Percentiles rank a stretch among this genome's conserved stretches.
Conservation (phyloP, 148 eudicot genomes). For the Dianthus caryophyllus region DNA sequence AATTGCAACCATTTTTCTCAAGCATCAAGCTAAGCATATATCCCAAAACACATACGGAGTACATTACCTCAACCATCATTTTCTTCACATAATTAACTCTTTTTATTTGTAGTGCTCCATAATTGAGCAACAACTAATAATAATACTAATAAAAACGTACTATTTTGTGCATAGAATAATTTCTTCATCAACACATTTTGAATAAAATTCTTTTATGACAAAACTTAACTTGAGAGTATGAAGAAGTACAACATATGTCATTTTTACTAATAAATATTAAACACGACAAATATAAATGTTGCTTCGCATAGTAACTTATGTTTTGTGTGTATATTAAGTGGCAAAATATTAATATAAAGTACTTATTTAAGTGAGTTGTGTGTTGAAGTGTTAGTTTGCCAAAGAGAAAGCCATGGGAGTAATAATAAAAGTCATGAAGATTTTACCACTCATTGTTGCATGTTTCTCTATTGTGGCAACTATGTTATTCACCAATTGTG, state of each 20-base stretch:
- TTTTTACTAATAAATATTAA: too few species aligned
- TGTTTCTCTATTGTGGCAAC: background rate
- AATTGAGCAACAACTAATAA: too few species aligned
- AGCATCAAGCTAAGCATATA: slow-evolving; percentile 29
- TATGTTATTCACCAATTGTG: slow-evolving; percentile 5
- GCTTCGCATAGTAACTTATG: background rate
- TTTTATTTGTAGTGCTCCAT: too few species aligned
- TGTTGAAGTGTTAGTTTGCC: background rate
- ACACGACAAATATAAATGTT: too few species aligned
- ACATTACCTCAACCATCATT: too few species aligned
- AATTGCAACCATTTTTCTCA: slow-evolving; percentile 11
- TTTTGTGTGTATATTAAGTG: background rate
- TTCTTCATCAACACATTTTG: slow-evolving; percentile 29
- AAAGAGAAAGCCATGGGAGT: slow-evolving; percentile 12
- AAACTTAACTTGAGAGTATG: background rate
- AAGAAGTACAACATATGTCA: background rate
- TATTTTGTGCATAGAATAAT: slow-evolving; percentile 9
- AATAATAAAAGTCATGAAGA: background rate
- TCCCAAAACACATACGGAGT: slow-evolving; percentile 13
- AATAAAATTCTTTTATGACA: slow-evolving; percentile 8
- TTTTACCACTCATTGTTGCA: background rate
- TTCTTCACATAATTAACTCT: too few species aligned
- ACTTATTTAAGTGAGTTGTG: background rate
- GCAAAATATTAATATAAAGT: background rate
- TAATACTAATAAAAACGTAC: background rate